phyloP scores from a whole-genome alignment of 2,329 filamentous ascomycete genomes.

The Ophiostoma ulmi region DNA sequence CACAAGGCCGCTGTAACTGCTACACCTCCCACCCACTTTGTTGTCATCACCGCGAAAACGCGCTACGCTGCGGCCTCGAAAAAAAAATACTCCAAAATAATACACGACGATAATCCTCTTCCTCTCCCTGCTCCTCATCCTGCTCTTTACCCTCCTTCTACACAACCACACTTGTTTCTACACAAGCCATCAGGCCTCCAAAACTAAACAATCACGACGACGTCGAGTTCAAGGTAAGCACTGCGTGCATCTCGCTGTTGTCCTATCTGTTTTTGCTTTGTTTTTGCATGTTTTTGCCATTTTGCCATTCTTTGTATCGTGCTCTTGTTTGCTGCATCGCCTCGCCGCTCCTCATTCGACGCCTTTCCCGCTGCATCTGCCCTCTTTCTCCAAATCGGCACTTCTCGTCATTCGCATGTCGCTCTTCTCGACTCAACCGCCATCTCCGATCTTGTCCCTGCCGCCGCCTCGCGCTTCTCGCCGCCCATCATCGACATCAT shows the following conservation, averaged over 20 bases:
- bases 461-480: background rate
- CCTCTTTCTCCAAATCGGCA: background rate
- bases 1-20: background rate
- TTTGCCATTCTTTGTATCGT: background rate
- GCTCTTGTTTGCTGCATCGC: background rate
- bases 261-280: background rate
- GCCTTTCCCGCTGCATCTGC: background rate
- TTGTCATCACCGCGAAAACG: conserved; percentile 13
- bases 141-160: background rate
- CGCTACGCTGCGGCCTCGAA: conserved; percentile 7
- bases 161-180: background rate
- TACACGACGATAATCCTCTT: background rate
- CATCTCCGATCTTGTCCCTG: background rate
- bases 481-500: background rate
- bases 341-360: background rate
- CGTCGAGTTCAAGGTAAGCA: conserved; percentile 4
- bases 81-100: conserved; percentile 8
- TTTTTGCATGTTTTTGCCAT: background rate
- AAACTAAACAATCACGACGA: background rate
- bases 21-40: background rate
- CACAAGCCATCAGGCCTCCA: background rate
- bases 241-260: background rate
- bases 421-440: background rate
- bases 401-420: background rate
- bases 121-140: background rate